Evolutionary conservation across 306 rosid genomes (phyloP).

Genomic region (Lotus japonicus): DNA sequence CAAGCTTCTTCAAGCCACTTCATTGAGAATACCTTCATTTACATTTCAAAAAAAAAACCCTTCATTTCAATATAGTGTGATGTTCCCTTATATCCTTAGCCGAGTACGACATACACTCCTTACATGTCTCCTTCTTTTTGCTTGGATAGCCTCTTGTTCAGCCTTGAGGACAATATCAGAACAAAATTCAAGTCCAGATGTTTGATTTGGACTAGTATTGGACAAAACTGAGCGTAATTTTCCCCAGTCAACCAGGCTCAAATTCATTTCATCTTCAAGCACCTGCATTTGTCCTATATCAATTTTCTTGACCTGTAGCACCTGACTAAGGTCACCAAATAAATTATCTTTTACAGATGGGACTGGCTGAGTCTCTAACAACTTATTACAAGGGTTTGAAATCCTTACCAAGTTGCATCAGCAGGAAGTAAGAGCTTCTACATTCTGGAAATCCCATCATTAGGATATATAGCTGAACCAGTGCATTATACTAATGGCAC

Average conservation of each 20-base stretch:
- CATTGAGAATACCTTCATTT: too few species aligned
- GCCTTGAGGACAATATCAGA: too few species aligned
- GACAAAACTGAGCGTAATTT: slow-evolving; percentile 52
- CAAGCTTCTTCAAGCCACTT: too few species aligned
- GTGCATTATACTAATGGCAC: too few species aligned
- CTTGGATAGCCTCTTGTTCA: too few species aligned
- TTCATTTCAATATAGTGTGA: too few species aligned
- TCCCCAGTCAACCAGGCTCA: slow-evolving; percentile 72
- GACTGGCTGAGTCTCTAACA: slow-evolving; percentile 74
- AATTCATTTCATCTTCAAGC: slow-evolving; percentile 85
- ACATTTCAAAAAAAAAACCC: too few species aligned
- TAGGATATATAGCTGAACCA: slow-evolving; percentile 71
- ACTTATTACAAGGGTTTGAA: slow-evolving; percentile 78
- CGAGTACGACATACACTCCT: too few species aligned
- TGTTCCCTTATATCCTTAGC: too few species aligned
- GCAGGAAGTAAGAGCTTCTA: slow-evolving; percentile 76
- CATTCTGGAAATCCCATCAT: slow-evolving; percentile 95
- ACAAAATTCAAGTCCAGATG: slow-evolving; percentile 50
- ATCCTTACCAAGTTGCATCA: slow-evolving; percentile 88
- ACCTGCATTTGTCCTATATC: slow-evolving; percentile 81
- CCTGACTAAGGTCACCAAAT: slow-evolving; percentile 52
- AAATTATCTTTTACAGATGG: slow-evolving; percentile 54
- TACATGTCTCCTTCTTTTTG: too few species aligned
- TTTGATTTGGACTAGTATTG: slow-evolving; percentile 39
- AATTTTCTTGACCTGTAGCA: slow-evolving; percentile 59